These are phyloP conservation scores for Fraxinus ornus DNA, from an alignment of 305 asterid species.

Conservation along the genomic window DNA sequence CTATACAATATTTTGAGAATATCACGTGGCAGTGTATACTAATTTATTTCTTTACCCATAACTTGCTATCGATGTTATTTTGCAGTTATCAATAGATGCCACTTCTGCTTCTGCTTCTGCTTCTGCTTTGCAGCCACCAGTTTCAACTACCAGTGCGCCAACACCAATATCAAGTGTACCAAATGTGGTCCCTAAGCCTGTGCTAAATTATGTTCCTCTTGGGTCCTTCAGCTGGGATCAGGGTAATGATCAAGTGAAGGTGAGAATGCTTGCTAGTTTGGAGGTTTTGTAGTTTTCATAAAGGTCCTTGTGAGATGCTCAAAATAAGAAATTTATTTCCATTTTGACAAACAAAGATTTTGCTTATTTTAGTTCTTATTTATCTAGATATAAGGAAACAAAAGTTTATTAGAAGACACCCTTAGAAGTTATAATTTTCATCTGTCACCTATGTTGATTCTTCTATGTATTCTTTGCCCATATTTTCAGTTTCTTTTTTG, in stretches of 20 bases:
- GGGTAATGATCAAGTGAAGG: slow-evolving; percentile 78
- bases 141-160: slow-evolving; percentile 25
- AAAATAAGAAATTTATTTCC: background rate
- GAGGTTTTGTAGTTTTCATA: background rate
- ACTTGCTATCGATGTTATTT: background rate
- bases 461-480: background rate
- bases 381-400: background rate
- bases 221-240: slow-evolving; percentile 95
- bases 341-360: background rate
- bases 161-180: slow-evolving; percentile 30
- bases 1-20: background rate
- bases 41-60: background rate
- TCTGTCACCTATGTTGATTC: background rate
- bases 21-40: background rate
- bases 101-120: slow-evolving; percentile 18
- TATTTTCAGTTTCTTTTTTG: too few relatives aligned
- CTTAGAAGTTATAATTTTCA: background rate
- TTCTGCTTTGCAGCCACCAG: slow-evolving; percentile 29
- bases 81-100: slow-evolving; percentile 46
- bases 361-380: background rate
- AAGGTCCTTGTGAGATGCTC: background rate
- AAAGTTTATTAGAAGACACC: background rate
- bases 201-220: slow-evolving; percentile 50
- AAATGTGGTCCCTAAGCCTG: slow-evolving; percentile 30
- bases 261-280: slow-evolving; percentile 11